Evolutionary conservation across 1,139 yeast genomes (phyloP).

Genomic region (Eremothecium gossypii): DNA sequence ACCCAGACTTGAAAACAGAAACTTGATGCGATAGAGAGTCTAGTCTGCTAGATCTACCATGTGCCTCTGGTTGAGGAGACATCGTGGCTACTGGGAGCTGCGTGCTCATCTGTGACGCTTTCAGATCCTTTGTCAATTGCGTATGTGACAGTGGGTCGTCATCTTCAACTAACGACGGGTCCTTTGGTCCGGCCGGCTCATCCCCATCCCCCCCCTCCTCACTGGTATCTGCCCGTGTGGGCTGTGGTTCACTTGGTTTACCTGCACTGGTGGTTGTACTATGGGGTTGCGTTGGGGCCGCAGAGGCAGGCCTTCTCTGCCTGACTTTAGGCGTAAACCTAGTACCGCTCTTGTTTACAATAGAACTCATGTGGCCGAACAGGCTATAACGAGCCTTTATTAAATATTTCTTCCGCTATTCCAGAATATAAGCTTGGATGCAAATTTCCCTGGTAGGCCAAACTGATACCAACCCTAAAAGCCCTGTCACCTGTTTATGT

Average conservation of each 20-base stretch:
- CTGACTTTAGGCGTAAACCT: constrained; percentile 34
- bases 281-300: constrained; percentile 8
- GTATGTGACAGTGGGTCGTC: constrained; percentile 9
- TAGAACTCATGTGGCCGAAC: constrained; percentile 25
- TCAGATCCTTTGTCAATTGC: constrained; percentile 5
- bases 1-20: constrained; percentile 19
- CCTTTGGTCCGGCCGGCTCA: constrained; percentile 2
- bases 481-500: too few relatives aligned
- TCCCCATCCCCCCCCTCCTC: constrained; percentile 6
- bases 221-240: constrained; percentile 5
- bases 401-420: background rate
- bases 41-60: constrained; percentile 21
- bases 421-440: too few relatives aligned
- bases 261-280: background rate
- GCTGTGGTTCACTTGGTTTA: constrained; percentile 5
- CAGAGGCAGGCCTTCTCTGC: constrained; percentile 29
- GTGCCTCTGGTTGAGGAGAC: background rate
- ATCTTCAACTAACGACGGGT: constrained; percentile 5
- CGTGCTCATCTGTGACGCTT: constrained; percentile 13
- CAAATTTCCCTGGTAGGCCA: too few relatives aligned
- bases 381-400: background rate
- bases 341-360: constrained; percentile 33
- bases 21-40: constrained; percentile 21
- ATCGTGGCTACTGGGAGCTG: constrained; percentile 8
- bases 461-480: too few relatives aligned